Percentiles rank a stretch among this genome's conserved stretches.
phyloP scores from a whole-genome alignment of 2,329 filamentous ascomycete genomes.

The Ophiostoma quercus region DNA sequence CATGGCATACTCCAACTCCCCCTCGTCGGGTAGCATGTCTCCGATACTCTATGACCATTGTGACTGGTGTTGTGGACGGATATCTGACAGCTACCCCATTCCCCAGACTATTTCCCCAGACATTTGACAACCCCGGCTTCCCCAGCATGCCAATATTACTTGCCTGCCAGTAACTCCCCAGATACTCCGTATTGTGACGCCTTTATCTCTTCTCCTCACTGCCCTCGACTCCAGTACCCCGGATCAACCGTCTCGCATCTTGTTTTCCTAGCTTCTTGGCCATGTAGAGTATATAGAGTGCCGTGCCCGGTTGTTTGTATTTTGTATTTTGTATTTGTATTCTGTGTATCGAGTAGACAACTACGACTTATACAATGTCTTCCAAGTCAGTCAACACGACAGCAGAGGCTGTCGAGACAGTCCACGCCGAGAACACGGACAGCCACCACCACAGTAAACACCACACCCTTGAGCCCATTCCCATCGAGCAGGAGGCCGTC shows the following conservation, averaged over 20 bases:
- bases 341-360: background rate
- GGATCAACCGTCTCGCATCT: background rate
- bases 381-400: conserved; percentile 6
- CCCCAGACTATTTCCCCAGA: conserved; percentile 5
- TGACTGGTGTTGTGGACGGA: background rate
- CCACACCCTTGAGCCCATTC: conserved; percentile 24
- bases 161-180: background rate
- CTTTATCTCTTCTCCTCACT: background rate
- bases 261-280: conserved; percentile 6
- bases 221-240: background rate
- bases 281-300: background rate
- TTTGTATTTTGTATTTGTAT: background rate
- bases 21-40: conserved; percentile 12
- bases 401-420: background rate
- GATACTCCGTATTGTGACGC: background rate
- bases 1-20: conserved; percentile 3
- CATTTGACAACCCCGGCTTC: background rate
- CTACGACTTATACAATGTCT: background rate
- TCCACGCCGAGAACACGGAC: conserved; percentile 1
- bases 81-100: conserved; percentile 2
- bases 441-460: background rate
- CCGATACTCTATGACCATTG: background rate
- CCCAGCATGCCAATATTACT: background rate
- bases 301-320: background rate
- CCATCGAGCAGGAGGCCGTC: conserved; percentile 32